Base-by-base conservation (phyloP, 1,284 basidiomycete genomes). In the Marasmius tenuissimus region DNA sequence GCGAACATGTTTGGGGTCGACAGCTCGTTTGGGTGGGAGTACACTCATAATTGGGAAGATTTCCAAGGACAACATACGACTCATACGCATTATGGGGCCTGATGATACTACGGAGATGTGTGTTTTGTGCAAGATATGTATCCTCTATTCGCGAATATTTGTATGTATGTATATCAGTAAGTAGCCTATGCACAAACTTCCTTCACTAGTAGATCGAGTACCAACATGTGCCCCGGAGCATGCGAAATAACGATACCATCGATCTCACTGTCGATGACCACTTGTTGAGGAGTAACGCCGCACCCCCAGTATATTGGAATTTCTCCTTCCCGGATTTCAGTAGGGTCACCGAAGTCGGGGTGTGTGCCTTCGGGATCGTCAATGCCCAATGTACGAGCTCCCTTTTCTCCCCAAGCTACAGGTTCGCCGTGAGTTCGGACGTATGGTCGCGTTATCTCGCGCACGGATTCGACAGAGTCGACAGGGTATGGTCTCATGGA, bases 281-380 rank as follows among this genome's bases (percentile, higher is more conserved):
- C 52, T 37, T 54, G 52, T n/a, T 54, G 52, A 54, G 52, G 52
- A 16, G 52, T 54, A 12, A 54, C 52, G 9, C 52, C 52, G 20
- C 52, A 54, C n/a, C 52, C 52, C 52, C 52, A 54, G 34, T 54
- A 54, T 3, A 54, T 35, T 18, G 52, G 52, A 54, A 54, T 20
- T 38, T 54, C 52, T 18, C 52, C 52, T 12, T 6, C 52, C 11
- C 52, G 34, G 16, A 54, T 54, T n/a, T 54, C 52, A 18, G 34
- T 11, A 10, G 52, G 52, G 16, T 54, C 52, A 4, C 52, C 52
- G 20, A 37, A 37, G 38, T 54, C 52, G 3, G 52, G 52, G 38
- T 38, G 27, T 12, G n/a, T 37, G 9, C 52, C 52, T 11, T 18
- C 34, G 34, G 18, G 3, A 54, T 54, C 52, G 37, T 54, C 34